Base-by-base conservation (phyloP, 2,329 filamentous ascomycete genomes). In the Truncatella angustata region DNA sequence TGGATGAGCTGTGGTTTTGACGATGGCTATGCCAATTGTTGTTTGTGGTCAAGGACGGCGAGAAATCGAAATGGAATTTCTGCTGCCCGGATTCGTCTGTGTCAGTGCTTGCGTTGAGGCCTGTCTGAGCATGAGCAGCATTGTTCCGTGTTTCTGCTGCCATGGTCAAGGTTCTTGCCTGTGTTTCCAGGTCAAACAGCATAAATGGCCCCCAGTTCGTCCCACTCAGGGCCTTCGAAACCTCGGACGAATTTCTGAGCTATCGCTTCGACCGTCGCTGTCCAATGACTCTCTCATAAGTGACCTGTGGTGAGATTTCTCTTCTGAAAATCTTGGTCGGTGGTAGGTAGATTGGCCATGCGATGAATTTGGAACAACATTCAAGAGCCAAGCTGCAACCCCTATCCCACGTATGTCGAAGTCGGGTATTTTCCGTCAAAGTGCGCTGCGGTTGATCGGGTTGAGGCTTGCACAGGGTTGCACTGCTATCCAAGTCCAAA, bases 1-100 rank as follows among this genome's bases (percentile, higher is more conserved):
- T 82, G 55, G 79, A 82, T 35, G 78, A 75, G 61, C 73, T 81
- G 65, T 81, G 74, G 62, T 64, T 77, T 57, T 78, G 76, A 50
- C 79, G 77, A 65, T 81, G 79, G 40, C 67, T 65, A 59, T 81
- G 76, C 49, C 70, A 54, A 40, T 57, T 60, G 54, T 50, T 63
- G 28, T 58, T 50, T 20, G 50, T 51, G 43, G 52, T 52, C 14
- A 54, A 52, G 32, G 54, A 50, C 35, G 51, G 24, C 50, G 34
- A 20, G 30, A 49, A 40, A 20, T 51, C 34, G 54, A 55, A 56
- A 39, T 45, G 35, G 50, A 48, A 50, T 40, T n/a, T n/a, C n/a
- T 48, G 51, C 32, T 44, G 24, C 21, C 16, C 28, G 28, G 23
- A 34, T 46, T 52, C 36, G 50, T 54, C 36, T 42, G 36, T 14